Conservation (phyloP, 108 stramenopile species). For the Nitzschia putrida region DNA sequence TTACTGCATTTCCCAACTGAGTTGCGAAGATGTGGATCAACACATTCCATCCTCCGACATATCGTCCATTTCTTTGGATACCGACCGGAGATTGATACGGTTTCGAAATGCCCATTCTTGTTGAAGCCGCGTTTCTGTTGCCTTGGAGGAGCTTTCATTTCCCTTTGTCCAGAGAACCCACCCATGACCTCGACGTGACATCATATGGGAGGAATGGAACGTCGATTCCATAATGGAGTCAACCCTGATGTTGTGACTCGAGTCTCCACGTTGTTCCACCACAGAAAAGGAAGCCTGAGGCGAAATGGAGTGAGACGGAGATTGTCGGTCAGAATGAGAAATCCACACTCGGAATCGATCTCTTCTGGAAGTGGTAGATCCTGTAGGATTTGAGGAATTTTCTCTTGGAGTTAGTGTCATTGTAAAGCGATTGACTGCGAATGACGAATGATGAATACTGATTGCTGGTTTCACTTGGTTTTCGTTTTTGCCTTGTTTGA, state of each 20-base stretch:
- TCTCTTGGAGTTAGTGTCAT: too few species aligned
- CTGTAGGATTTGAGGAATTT: too few species aligned
- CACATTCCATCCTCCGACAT: not conserved
- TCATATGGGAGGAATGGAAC: not conserved
- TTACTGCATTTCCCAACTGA: too few species aligned
- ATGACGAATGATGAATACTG: too few species aligned
- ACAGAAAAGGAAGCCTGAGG: not conserved
- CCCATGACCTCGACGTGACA: not conserved
- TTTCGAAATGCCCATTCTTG: conserved; percentile 2
- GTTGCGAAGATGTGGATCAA: too few species aligned
- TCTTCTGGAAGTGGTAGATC: not conserved
- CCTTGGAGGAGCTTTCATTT: not conserved
- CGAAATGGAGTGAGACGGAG: not conserved
- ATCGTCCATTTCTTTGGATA: not conserved
- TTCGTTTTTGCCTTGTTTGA: too few species aligned
- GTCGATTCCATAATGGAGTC: not conserved
- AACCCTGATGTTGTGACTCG: not conserved
- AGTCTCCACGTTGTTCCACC: too few species aligned
- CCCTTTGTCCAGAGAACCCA: not conserved
- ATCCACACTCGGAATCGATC: not conserved
- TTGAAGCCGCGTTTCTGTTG: not conserved
- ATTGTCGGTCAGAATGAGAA: not conserved
- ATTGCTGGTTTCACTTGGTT: too few species aligned
- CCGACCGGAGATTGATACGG: not conserved
- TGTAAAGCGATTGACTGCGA: too few species aligned